phyloP scores from a whole-genome alignment of 2,329 filamentous ascomycete species.

The Metarhizium brunneum region DNA sequence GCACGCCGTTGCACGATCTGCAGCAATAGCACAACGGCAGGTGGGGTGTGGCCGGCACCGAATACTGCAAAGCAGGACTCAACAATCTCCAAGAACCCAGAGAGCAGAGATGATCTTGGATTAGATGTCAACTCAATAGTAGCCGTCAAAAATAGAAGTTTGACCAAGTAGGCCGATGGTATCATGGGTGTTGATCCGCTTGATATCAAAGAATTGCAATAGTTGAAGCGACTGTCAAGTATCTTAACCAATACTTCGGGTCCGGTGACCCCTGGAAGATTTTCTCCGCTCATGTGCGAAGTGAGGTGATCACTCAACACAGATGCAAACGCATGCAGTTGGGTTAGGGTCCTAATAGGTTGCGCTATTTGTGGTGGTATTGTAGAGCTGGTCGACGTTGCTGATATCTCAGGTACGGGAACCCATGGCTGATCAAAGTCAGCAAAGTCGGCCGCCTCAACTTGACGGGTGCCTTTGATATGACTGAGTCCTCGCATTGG shows the following conservation, averaged over 20 bases:
- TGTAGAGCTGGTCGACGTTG: not conserved
- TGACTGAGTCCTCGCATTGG: not conserved
- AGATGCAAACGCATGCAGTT: conserved; percentile 1
- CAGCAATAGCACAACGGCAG: conserved; percentile 22
- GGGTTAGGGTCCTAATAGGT: conserved; percentile 3
- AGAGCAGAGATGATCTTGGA: conserved; percentile 24
- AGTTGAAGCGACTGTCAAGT: conserved; percentile 25
- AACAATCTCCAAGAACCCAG: conserved; percentile 26
- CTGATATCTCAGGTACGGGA: not conserved
- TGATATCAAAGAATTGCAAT: conserved; percentile 29
- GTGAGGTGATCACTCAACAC: not conserved
- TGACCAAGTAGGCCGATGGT: conserved; percentile 27
- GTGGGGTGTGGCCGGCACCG: conserved; percentile 24
- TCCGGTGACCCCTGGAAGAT: conserved; percentile 3
- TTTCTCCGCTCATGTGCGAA: not conserved
- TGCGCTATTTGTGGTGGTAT: not conserved
- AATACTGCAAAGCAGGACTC: conserved; percentile 23
- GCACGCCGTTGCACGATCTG: conserved; percentile 24
- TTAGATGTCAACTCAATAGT: conserved; percentile 23
- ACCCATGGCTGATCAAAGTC: conserved; percentile 4
- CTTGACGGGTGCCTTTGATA: not conserved
- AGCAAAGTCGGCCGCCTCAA: not conserved
- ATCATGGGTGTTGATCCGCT: conserved; percentile 23
- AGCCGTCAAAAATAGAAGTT: conserved; percentile 27
- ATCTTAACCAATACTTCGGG: conserved; percentile 22